These are phyloP conservation scores for Corymbia citriodora DNA, from an alignment of 441 rosid species.

Conservation along the genomic window DNA sequence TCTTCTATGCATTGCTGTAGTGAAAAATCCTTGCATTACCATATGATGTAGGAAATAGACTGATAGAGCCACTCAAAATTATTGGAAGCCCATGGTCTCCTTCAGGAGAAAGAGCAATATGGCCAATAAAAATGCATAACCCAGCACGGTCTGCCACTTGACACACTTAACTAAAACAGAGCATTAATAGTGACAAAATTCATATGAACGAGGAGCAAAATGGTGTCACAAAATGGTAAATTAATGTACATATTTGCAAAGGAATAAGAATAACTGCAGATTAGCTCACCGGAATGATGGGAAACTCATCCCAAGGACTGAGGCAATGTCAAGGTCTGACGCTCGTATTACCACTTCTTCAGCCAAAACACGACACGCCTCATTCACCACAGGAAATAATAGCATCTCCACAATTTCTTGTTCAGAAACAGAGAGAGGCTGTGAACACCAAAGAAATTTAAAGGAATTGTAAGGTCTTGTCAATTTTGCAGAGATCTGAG, in stretches of 20 bases:
- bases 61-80: neutral
- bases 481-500: neutral
- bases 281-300: slow-evolving; percentile 81
- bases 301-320: slow-evolving; percentile 97
- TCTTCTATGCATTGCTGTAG: neutral
- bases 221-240: neutral
- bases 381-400: slow-evolving; percentile 92
- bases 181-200: neutral
- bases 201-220: neutral
- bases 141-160: neutral
- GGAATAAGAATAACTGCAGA: neutral
- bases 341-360: slow-evolving; percentile 84
- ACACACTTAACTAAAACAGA: neutral
- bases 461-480: neutral
- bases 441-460: slow-evolving; percentile 12
- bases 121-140: neutral
- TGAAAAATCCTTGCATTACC: neutral
- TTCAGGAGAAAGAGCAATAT: neutral
- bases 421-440: slow-evolving; percentile 75
- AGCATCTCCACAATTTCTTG: slow-evolving; percentile 85
- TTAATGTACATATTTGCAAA: neutral
- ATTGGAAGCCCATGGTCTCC: neutral
- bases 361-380: slow-evolving; percentile 88
- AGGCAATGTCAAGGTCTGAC: slow-evolving; percentile 88
- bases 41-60: neutral